Base-by-base conservation (phyloP, 495 filamentous ascomycete species). In the Podospora pseudopauciseta region DNA sequence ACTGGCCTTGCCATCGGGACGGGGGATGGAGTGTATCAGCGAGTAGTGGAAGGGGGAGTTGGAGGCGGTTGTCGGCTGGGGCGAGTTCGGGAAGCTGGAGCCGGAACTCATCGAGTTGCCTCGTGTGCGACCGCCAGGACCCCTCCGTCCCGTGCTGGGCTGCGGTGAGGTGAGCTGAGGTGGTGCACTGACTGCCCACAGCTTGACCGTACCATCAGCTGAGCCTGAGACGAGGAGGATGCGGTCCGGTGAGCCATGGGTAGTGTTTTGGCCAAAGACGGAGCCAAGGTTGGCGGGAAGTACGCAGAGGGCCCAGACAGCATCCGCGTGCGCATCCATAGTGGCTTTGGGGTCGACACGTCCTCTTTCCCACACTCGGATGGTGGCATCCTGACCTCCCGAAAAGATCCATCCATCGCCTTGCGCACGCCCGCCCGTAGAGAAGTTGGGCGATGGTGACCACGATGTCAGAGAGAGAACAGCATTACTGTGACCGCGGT, bases 321-420 rank as follows among this genome's bases (percentile, higher is more conserved):
- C 92, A 79, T 98, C 95, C 1, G 90, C 97, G 73, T 99, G 95
- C 5, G 93, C 94, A 68, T 97, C 91, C 26, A 99, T 81, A 1
- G 94, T 99, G 4, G 93, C 94, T 77, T 98, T 97, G 5, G 94
- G 93, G 76, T 97, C 96, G 54, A 99, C 92, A 53, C 93, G 82
- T 13, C 94, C 94, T 18, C 92, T 84, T 80, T 98, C 94, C 95
- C 95, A 99, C 2, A 98, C 92, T 28, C 93, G 86, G 20, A 99
- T 87, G 11, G 93, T 96, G 3, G 93, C 88, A 77, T 99, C 95
- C 74, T 97, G 92, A 3, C 95, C 95, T 56, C 96, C 95, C 19
- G 94, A 97, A 78, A 99, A 98, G 53, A 99, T 90, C 95, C 96
- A 98, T 5, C 96, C 96, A 70, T 97, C 94, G 20, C 92, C 92